Base-by-base conservation (phyloP, 495 filamentous ascomycete genomes). In the Articulospora tetracladia region DNA sequence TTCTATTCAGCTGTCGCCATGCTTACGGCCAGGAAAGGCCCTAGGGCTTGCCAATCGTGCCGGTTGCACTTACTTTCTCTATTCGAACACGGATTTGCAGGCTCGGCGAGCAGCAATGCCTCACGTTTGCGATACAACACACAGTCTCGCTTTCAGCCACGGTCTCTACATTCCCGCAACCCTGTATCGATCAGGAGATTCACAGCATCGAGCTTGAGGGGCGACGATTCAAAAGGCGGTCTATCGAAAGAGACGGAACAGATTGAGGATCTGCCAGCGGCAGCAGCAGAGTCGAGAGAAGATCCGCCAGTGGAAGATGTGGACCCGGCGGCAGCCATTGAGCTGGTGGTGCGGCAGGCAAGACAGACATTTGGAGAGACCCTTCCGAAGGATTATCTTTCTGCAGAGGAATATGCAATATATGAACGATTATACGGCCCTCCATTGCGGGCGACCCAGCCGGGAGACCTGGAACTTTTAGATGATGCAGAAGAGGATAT, bases 361-460 rank as follows among this genome's bases (percentile, higher is more conserved):
- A 80, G 87, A 64, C 84, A 88, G 62, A 76, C 80, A 12, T 96
- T 90, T 70, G 90, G 93, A 44, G 84, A 94, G 63, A 84, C 77
- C 1, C 72, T 97, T 11, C 94, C 94, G 0, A 79, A 85, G n/a
- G 86, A 81, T 17, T 81, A 88, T 57, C 70, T 98, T 47, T 80
- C 82, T 17, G 76, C 79, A 3, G 78, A 86, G 27, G 93, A 96
- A 68, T 86, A 88, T 48, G 73, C 74, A 41, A 67, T 96, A 1
- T 98, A 96, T 68, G 85, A 87, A 58, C 80, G 91, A 58, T 73
- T 96, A 11, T 98, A 92, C 73, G 94, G 93, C 1, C 79, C 75
- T 62, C 91, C 80, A 24, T 69, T 79, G 62, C 77, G 77, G 52
- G 80, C 80, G 41, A 83, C 83, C 7, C 70, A 63, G 28, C 75